Conservation (phyloP, 345 rosid genomes). For the Sonneratia caseolaris region DNA sequence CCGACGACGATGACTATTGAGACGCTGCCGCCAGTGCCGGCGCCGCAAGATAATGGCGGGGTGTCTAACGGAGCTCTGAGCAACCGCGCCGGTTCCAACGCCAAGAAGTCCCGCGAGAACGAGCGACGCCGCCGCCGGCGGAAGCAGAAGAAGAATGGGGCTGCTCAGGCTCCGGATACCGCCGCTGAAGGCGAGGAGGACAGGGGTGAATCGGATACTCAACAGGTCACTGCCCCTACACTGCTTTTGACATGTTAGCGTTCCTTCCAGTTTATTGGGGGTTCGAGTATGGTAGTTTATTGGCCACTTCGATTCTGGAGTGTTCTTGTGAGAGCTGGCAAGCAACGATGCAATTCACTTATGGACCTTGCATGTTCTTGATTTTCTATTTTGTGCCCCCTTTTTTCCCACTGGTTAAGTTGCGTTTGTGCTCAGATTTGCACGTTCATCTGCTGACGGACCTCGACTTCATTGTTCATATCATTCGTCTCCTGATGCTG, state of each 20-base stretch:
- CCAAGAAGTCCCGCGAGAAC: conserved; percentile 63
- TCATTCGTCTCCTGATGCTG: neutral
- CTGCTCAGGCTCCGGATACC: conserved; percentile 17
- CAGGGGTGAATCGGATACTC: conserved; percentile 41
- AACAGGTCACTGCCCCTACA: conserved; percentile 19
- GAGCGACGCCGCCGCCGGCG: conserved; percentile 96
- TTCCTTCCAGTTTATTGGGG: neutral
- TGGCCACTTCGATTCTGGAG: too few species aligned
- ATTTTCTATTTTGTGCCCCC: too few species aligned
- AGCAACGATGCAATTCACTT: neutral
- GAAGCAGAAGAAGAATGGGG: conserved; percentile 90
- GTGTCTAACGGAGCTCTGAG: conserved; percentile 41
- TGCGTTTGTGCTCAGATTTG: neutral
- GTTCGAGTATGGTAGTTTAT: too few species aligned
- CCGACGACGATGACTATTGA: conserved; percentile 38
- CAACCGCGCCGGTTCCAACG: conserved; percentile 15
- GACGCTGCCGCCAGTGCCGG: conserved; percentile 9
- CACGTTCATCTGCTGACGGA: neutral
- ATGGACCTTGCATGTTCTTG: neutral
- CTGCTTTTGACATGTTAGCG: conserved; percentile 21
- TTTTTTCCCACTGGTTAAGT: neutral
- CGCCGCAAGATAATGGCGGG: conserved; percentile 31
- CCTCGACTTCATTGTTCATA: neutral
- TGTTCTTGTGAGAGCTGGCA: neutral
- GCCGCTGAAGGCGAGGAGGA: conserved; percentile 19